Base-by-base conservation (phyloP, 75 land plant species). In the Ceratopteris richardii region DNA sequence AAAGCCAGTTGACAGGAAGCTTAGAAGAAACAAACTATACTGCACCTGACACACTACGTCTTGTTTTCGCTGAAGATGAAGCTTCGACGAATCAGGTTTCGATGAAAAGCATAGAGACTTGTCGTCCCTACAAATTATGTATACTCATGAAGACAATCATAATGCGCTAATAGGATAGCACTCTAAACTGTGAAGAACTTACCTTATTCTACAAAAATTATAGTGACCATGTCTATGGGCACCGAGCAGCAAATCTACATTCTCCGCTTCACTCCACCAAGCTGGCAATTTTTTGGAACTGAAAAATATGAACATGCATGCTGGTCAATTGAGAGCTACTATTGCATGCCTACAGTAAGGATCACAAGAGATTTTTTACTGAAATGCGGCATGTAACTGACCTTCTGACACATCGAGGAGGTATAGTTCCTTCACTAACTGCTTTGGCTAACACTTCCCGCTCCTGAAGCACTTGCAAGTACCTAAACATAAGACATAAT, bases 241-340 rank as follows among this genome's bases (percentile, higher is more conserved):
- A 26, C 66, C 70, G 28, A 30, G 51, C 65, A 68, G 23, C 13
- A 68, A 41, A 26, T 68, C 70, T 24, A 14, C 30, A 36, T 68
- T 66, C 61, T 68, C 70, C 2, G 48, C 48, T 5, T 46, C 48
- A 20, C 66, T 65, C 70, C 70, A 68, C 70, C 70, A 68, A 23
- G 23, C 17, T 24, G 70, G 70, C 4, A 68, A 54, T 25, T 61
- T 60, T 53, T 61, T 61, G 29, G 39, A 31, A 31, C 70, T 68
- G 56, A n/a, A 7, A 33, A 9, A 3, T 5, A 46, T 20, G 21
- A 17, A 4, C 37, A 21, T 5, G 22, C 25, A n/a, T n/a, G n/a
- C n/a, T n/a, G n/a, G n/a, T n/a, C n/a, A n/a, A n/a, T n/a, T n/a
- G n/a, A n/a, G n/a, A n/a, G n/a, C n/a, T n/a, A n/a, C n/a, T n/a